These are phyloP conservation scores for Solanum chaucha DNA, from an alignment of 257 asterid genomes.

Conservation along the genomic window DNA sequence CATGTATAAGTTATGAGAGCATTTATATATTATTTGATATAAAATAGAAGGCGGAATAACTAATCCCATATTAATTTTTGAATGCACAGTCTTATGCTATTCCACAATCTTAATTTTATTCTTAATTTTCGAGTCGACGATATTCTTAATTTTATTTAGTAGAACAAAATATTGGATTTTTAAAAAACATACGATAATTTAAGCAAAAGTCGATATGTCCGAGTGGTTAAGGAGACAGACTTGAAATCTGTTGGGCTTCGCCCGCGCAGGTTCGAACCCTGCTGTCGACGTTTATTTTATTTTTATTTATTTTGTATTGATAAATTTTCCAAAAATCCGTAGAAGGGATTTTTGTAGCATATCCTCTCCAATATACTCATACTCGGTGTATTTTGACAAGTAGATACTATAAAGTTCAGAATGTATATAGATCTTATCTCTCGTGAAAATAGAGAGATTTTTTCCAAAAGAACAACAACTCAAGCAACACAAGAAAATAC, in stretches of 20 bases:
- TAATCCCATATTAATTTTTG: too few relatives aligned
- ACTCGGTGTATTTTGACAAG: neutral
- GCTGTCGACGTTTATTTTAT: neutral
- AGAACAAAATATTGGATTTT: too few relatives aligned
- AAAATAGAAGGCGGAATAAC: too few relatives aligned
- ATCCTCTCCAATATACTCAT: neutral
- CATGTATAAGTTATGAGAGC: too few relatives aligned
- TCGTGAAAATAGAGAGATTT: neutral
- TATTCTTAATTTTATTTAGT: too few relatives aligned
- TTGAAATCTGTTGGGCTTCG: conserved; percentile 15
- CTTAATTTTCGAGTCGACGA: too few relatives aligned
- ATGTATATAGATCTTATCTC: too few relatives aligned
- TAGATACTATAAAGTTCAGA: too few relatives aligned
- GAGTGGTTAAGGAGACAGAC: conserved; percentile 24
- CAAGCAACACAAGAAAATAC: neutral
- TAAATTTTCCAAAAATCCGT: neutral
- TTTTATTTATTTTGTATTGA: neutral
- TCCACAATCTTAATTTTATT: too few relatives aligned
- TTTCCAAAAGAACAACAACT: accelerated
- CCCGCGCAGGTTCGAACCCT: conserved; percentile 20
- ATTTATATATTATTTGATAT: too few relatives aligned
- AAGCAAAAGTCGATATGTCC: neutral
- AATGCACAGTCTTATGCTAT: too few relatives aligned
- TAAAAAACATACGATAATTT: accelerated
- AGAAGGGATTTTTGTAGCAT: neutral